Base-by-base conservation (phyloP, 2,329 filamentous ascomycete species). In the Trichophyton equinum region DNA sequence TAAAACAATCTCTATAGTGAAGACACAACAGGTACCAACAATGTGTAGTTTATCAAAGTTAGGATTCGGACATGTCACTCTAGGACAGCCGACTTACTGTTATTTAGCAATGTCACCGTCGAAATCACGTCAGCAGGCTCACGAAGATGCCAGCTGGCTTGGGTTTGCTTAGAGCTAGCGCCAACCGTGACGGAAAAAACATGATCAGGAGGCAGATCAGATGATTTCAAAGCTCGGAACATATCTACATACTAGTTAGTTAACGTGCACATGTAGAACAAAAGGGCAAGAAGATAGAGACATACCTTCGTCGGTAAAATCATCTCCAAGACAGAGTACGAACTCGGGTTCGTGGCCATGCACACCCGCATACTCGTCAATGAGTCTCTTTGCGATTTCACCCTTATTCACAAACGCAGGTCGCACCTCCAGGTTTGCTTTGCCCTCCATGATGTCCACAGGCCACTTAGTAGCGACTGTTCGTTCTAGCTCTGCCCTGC, bases 351-450 rank as follows among this genome's bases (percentile, higher is more conserved):
- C 81, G 58, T 84, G 78, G 3, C 79, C 78, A 1, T 75, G 77
- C 5, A 67, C 71, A 46, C 78, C 85, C 25, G 57, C 57, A 73
- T 95, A 95, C 56, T 85, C 85, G 22, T 83, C 77, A 42, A 97
- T 85, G 18, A 99, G 81, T 4, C 86, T 85, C 76, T 90, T 91
- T 15, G 86, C 89, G 65, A 97, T 97, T 74, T 95, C 91, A 33
- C 94, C 94, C 79, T 99, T 99, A 81, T 97, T 97, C 77, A 99
- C 91, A 69, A 95, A 96, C 0, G 86, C 91, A 30, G 92, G 92
- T n/a, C 94, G 86, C 36, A 97, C 92, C 75, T 99, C 94, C 27
- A 99, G 80, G 71, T 97, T 97, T 64, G 92, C 92, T 77, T 97
- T 99, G 68, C 94, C 94, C 0, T 85, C 83, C 91, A 97, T 97